Conservation (phyloP, 129 eudicot species). For the Helianthus tuberosus region DNA sequence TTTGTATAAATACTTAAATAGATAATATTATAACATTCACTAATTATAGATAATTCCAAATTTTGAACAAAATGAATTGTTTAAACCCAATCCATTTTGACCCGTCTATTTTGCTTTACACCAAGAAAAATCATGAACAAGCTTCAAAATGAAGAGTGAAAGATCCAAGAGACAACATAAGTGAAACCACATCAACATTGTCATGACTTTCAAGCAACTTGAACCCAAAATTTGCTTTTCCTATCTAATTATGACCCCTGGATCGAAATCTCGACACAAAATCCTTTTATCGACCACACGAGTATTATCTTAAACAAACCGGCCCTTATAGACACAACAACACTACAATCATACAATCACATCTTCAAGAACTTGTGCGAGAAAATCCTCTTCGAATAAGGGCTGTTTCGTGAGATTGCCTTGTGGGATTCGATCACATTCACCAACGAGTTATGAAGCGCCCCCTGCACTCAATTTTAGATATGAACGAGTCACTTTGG, state of each 20-base stretch:
- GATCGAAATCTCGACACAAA: conserved; percentile 2
- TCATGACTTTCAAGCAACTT: conserved; percentile 31
- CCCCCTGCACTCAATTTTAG: conserved; percentile 53
- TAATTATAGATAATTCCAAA: not conserved
- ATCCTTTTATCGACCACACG: conserved; percentile 24
- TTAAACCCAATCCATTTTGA: not conserved
- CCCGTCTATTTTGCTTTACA: not conserved
- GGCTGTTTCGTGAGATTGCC: conserved; percentile 69
- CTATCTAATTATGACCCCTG: conserved; percentile 32
- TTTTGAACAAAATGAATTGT: not conserved
- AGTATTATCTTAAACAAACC: not conserved
- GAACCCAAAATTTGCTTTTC: conserved; percentile 41
- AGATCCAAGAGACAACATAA: conserved; percentile 39
- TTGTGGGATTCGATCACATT: conserved; percentile 71
- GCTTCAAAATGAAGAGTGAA: not conserved
- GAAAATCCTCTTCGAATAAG: conserved; percentile 83
- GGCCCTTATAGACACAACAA: conserved; percentile 37
- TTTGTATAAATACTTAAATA: no score
- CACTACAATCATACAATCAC: conserved; percentile 50
- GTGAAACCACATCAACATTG: conserved; percentile 33
- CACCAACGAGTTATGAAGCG: conserved; percentile 55
- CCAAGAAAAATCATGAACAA: not conserved
- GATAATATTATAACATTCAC: not conserved
- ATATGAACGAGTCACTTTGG: not conserved
- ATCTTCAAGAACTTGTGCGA: conserved; percentile 69